Base-by-base conservation (phyloP, 805 yeast species). In the Clavispora carvajalis region DNA sequence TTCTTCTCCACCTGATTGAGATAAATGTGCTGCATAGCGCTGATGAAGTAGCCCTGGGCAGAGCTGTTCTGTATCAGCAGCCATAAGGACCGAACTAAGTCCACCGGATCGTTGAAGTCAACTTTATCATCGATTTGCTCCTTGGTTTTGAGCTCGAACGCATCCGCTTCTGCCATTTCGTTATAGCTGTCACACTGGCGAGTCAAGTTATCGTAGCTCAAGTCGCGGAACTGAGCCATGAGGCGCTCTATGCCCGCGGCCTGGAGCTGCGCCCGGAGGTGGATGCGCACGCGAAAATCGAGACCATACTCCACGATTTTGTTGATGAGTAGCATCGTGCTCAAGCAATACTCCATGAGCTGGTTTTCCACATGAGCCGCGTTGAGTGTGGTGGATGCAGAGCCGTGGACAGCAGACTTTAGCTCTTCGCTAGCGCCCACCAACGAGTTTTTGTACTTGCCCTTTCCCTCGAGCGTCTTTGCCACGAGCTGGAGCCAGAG, bases 371-470 rank as follows among this genome's bases (percentile, higher is more conserved):
- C 73, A 37, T 72, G 71, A 1, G 46, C 25, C 6, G 40, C 21
- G 23, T 74, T 67, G 18, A 62, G 62, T 0, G 79, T 77, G 10
- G 73, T 59, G 12, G 52, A 39, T n/a, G 24, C 34, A 5, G 53
- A 38, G 28, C 50, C 52, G 33, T 46, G 36, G 39, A 44, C 34
- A 21, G 53, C 53, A 31, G 30, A 37, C 43, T 79, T 80, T 39
- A 79, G 73, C 49, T 91, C 97, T 8, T 83, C 93, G 43, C 87
- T 82, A 0, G 96, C 95, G 2, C 97, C 97, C 7, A 91, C 98
- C 53, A 83, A 61, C 1, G 96, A 86, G 9, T 96, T 96, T 74
- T 85, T 73, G 47, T 66, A 67, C 52, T 80, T 83, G 7, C 98
- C 98, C 51, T 90, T 74, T 2, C 96, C 96, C 41, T 80, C 87